Base-by-base conservation (phyloP, 2,329 filamentous ascomycete genomes). In the Pseudogymnoascus sp. region DNA sequence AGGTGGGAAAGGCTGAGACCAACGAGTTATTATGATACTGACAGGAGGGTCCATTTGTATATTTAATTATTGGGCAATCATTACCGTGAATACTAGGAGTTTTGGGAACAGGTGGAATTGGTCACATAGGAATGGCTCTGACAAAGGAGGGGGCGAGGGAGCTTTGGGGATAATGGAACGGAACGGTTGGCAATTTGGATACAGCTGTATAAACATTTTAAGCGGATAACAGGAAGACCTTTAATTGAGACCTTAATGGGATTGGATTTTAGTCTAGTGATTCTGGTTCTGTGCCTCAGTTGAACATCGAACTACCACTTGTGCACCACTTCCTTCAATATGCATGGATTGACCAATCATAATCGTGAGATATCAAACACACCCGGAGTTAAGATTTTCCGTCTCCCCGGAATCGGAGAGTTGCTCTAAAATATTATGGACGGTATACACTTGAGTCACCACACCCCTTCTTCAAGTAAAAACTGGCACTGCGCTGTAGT, bases 1-100 rank as follows among this genome's bases (percentile, higher is more conserved):
- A 56, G 46, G 35, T 13, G 21, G 38, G 31, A 7, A 53, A 35
- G 23, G 42, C 5, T 26, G 29, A 62, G 17, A 23, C 23, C 29
- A 56, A 33, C 19, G 50, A 56, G 50, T 56, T 33, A 56, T 56
- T 56, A 56, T 56, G 50, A 56, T 33, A 56, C 50, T 56, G n/a
- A 56, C 50, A 56, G 50, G 50, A 35, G 11, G 17, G 50, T 21
- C 29, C 29, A 19, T 29, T 10, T 56, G 50, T 56, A 56, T 56
- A 56, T 56, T 56, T 56, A 56, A 56, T 56, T 35, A 56, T 56
- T 19, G 50, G 50, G 29, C 10, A 56, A 56, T 56, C 29, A 35
- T 56, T 35, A 56, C 5, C 10, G 29, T 56, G 29, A 56, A 35
- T 56, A 56, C 26, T 56, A 56, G 50, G 50, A 56, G 50, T 56